Conservation (phyloP, 805 yeast genomes). For the Ogataea pilisensis region DNA sequence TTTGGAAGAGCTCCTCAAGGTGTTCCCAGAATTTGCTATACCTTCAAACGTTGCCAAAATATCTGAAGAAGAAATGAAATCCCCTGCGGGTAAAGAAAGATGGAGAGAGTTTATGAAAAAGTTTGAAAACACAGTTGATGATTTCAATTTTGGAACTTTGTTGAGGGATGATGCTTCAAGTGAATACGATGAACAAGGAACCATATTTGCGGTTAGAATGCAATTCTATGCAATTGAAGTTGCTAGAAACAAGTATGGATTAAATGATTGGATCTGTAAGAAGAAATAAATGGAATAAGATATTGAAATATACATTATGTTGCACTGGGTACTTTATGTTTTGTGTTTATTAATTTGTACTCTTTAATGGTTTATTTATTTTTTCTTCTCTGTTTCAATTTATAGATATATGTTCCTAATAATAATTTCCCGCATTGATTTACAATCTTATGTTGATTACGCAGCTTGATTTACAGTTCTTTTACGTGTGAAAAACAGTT, state of each 20-base stretch:
- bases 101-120: slow-evolving; percentile 87
- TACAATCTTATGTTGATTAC: no score
- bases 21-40: slow-evolving; percentile 85
- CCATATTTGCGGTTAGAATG: slow-evolving; percentile 87
- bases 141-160: slow-evolving; percentile 93
- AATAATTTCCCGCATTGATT: no score
- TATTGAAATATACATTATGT: background rate
- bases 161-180: slow-evolving; percentile 66
- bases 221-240: slow-evolving; percentile 95
- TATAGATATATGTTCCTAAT: no score
- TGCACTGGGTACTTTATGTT: background rate
- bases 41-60: slow-evolving; percentile 53
- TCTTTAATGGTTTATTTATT: background rate
- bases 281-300: slow-evolving; percentile 14
- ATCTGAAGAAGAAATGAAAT: slow-evolving; percentile 79
- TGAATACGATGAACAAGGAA: slow-evolving; percentile 78
- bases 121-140: slow-evolving; percentile 78
- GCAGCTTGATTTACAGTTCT: background rate
- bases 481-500: background rate
- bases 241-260: slow-evolving; percentile 83
- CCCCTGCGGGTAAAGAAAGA: slow-evolving; percentile 70
- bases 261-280: slow-evolving; percentile 81
- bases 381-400: background rate
- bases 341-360: slow-evolving; percentile 1
- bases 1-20: slow-evolving; percentile 51